These are phyloP conservation scores for Sporothrix curviconia DNA, from an alignment of 2,329 filamentous ascomycete genomes.

Conservation along the genomic window DNA sequence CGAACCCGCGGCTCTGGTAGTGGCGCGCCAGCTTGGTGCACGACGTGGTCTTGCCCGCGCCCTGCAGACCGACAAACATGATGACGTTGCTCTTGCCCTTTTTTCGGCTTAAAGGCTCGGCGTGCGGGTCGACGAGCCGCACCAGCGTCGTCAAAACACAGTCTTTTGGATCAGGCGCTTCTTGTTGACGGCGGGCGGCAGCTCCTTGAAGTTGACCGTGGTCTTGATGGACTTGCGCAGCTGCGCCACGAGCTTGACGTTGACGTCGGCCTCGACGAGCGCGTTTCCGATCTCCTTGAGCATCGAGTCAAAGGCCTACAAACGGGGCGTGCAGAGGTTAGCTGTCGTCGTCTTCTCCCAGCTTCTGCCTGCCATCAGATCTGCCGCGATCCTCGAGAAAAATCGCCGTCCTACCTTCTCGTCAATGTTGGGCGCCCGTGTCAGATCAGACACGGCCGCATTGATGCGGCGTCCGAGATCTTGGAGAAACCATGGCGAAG, in stretches of 20 bases:
- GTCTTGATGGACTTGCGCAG: conserved; percentile 89
- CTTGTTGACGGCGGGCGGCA: conserved; percentile 90
- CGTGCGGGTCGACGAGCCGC: conserved; percentile 89
- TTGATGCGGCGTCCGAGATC: conserved; percentile 98
- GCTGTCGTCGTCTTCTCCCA: not conserved
- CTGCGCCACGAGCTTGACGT: conserved; percentile 83
- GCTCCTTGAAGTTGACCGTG: conserved; percentile 89
- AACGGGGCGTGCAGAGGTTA: conserved; percentile 7
- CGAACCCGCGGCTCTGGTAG: conserved; percentile 91
- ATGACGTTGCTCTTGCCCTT: conserved; percentile 96
- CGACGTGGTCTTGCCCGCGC: conserved; percentile 95
- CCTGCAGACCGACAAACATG: conserved; percentile 98
- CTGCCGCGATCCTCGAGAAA: not conserved
- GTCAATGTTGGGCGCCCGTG: conserved; percentile 84
- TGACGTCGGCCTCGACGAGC: conserved; percentile 93
- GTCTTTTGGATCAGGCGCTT: conserved; percentile 97
- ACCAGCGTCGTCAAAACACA: conserved; percentile 96
- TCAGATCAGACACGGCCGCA: conserved; percentile 88
- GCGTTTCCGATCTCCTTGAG: conserved; percentile 96
- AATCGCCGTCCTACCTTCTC: conserved; percentile 64
- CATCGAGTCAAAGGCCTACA: conserved; percentile 90
- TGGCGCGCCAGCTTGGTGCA: conserved; percentile 95
- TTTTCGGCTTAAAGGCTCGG: conserved; percentile 92
- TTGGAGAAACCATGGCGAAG: conserved; percentile 82
- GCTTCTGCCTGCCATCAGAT: not conserved